Base-by-base conservation (phyloP, 345 rosid genomes). In the Arabidopsis suecica region DNA sequence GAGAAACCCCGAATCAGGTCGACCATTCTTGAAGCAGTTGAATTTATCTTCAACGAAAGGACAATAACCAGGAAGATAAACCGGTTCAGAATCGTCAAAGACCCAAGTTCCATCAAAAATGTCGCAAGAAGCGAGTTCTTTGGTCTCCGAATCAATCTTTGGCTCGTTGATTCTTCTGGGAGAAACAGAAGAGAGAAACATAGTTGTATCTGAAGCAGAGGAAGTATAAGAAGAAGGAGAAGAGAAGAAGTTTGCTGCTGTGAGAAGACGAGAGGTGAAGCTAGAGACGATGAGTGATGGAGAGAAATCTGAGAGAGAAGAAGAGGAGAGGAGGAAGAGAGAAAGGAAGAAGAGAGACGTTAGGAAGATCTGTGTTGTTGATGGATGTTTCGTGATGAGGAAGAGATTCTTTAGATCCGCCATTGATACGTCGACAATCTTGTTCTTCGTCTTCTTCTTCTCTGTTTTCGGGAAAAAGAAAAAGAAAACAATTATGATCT, bases 31-130 rank as follows among this genome's bases (percentile, higher is more conserved):
- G 83, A 68, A 81, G 51, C 96, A 88, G 14, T 86, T 86, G 51
- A 87, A 90, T 3, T 85, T 78, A 45, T 83, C 87, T 10, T 87
- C 88, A 9, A 88, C 66, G 49, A 47, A 82, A 28, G 90, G 88
- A 75, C 96, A 90, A 22, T 86, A 83, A 37, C 93, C 89, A 2
- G 87, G 88, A 60, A 16, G 6, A 71, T 90, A 88, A 65, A 83
- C 44, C 4, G 90, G 90, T 12, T 44, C 71, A 9, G 86, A 81
- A 49, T 83, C 83, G 75, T 86, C 87, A 36, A 45, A 22, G 51
- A 87, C 84, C 96, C 96, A 90, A 1, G 51, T 61, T 1, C 96
- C 93, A 69, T 86, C 63, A 42, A 88, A 90, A 59, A 88, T 80
- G 61, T 88, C 86, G 66, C 96, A 88, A 80, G 91, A 85, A 77